Conservation (phyloP, 208 protist species). For the Porcisia deanei region DNA sequence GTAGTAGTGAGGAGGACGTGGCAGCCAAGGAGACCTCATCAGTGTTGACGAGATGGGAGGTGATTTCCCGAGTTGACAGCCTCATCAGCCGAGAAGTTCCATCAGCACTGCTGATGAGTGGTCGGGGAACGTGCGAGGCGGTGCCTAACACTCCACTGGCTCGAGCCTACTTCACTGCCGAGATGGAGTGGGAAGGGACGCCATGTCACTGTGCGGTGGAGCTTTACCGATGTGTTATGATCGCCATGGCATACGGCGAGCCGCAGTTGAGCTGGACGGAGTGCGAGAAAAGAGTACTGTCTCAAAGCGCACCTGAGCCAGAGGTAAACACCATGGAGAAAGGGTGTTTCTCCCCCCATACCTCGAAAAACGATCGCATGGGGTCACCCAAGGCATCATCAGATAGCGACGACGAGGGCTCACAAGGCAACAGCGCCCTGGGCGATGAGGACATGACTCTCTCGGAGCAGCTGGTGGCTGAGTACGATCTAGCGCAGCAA, state of each 20-base stretch:
- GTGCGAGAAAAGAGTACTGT: conserved; percentile 9
- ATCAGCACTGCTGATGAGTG: conserved; percentile 7
- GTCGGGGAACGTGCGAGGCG: conserved; percentile 34
- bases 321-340: not conserved
- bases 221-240: conserved; percentile 67
- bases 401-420: conserved; percentile 15
- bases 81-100: conserved; percentile 18
- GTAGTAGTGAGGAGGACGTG: not conserved
- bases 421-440: conserved; percentile 7
- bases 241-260: conserved; percentile 36
- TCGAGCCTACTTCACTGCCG: conserved; percentile 33
- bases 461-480: conserved; percentile 65
- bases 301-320: not conserved
- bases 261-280: conserved; percentile 22
- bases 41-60: conserved; percentile 1
- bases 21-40: too few species aligned
- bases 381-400: not conserved
- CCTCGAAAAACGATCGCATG: not conserved
- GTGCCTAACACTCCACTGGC: conserved; percentile 49
- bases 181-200: conserved; percentile 46
- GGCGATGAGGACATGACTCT: conserved; percentile 30
- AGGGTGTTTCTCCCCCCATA: not conserved
- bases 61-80: conserved; percentile 26
- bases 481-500: conserved; percentile 57
- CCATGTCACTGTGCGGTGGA: conserved; percentile 58